These are phyloP conservation scores for Flaveria floridana DNA, from an alignment of 140 eudicot species.

Conservation along the genomic window DNA sequence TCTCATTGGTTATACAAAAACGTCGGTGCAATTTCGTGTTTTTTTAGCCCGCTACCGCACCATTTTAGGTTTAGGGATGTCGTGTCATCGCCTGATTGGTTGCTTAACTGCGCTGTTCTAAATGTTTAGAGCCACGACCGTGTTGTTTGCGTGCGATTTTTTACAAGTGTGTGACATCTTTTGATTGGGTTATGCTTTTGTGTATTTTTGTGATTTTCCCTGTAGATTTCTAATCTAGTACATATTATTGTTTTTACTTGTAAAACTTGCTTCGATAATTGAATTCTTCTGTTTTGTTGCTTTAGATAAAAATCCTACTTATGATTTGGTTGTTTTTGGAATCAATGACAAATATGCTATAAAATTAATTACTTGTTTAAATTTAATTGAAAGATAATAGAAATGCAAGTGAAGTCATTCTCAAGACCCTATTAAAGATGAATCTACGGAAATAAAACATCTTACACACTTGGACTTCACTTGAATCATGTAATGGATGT, in stretches of 20 bases:
- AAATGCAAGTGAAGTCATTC: no score
- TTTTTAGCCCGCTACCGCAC: neutral
- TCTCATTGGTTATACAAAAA: neutral
- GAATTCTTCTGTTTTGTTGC: neutral
- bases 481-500: conserved; percentile 14
- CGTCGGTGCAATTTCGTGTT: neutral
- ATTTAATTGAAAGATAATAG: neutral
- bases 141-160: neutral
- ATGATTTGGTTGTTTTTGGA: neutral
- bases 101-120: no score
- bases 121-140: no score
- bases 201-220: neutral
- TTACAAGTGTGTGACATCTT: neutral
- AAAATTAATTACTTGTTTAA: neutral
- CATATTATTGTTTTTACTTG: neutral
- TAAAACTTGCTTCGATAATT: neutral
- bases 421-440: neutral
- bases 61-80: neutral
- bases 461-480: conserved; percentile 12
- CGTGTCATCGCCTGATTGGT: no score
- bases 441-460: neutral
- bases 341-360: neutral
- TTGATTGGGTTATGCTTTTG: neutral
- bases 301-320: no score
- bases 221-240: conserved; percentile 1